Base-by-base conservation (phyloP, 192 early-diverging fungal species). In the Coemansia sp. region DNA sequence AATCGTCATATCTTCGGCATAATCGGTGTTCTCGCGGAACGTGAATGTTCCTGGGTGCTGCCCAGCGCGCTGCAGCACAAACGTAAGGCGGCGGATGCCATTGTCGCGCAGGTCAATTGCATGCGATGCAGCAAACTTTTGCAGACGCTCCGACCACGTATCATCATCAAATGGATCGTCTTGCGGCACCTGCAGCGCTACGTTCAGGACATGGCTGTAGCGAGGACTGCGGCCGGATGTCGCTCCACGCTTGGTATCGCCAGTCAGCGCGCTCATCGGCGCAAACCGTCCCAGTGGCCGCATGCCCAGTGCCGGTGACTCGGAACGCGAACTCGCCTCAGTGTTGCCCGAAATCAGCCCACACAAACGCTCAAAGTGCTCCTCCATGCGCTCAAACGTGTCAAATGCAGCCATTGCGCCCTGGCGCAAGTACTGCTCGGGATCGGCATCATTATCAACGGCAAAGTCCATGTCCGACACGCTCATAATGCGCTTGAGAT, bases 31-130 rank as follows among this genome's bases (percentile, higher is more conserved):
- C 72, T 95, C 95, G 74, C 94, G 93, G 88, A 93, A 99, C 21
- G 95, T 99, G 67, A 96, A 97, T 84, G 95, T 96, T 31, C 90
- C 90, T 6, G 92, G 94, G 78, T 88, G 91, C 73, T 91, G 86
- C 57, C 87, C 91, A 47, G 87, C 76, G 54, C 93, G 90, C 71
- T 90, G 87, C 64, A 97, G 78, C 60, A 98, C 89, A 69, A 93
- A 90, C 6, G 97, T 95, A 61, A 97, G 82, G 56, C 97, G 91
- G 41, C 93, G 91, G 65, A 98, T 87, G 23, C 86, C 84, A 57
- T 84, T 84, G 59, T 89, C 84, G 57, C 91, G 88, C 57, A 98
- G 84, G n/a, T 76, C 75, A 22, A 68, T 66, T 10, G 86, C 71
- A 37, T 91, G 81, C 6, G 65, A 62, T 37, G 86, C 76, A 39